Base-by-base conservation (phyloP, 352 stramenopile species). In the Pythium rhizo-oryzae region DNA sequence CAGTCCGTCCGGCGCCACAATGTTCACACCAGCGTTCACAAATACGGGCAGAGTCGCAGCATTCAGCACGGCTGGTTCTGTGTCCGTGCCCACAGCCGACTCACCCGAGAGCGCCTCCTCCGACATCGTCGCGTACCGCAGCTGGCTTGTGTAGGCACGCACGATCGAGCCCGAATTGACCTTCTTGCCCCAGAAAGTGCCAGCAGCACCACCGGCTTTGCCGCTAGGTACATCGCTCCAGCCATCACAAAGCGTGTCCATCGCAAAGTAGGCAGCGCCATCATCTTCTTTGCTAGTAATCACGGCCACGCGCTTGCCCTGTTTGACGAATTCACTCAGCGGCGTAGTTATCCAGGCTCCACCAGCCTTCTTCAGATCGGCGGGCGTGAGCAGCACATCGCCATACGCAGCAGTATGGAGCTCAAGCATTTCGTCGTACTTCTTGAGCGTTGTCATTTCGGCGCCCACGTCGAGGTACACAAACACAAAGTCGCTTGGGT, bases 401-500 rank as follows among this genome's bases (percentile, higher is more conserved):
- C 82, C 80, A 30, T 89, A 91, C 16, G 60, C 70, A 21, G 61
- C 67, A 11, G 62, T 82, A 69, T 87, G 84, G 9, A 91, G 67
- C 41, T 71, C 57, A 2, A 89, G 66, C 44, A 89, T 69, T n/a
- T 75, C 61, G n/a, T 84, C 75, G 3, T 62, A 58, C 67, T 84
- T 81, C 15, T 70, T 77, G 43, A 81, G 86, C 13, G 68, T 69
- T 19, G 60, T 60, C 12, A 89, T 52, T 59, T 92, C 84, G 13
- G 57, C 66, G 9, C 76, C 74, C 16, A 88, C 70, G 41, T 92
- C 82, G 2, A 84, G 78, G 73, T 91, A 91, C 16, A 91, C 54
- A 19, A 91, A 65, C 12, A 89, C 24, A 8, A 88, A 69, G 0
- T 91, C 82, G 41, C 61, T 71, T 21, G 80, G 66, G 56, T 70